Evolutionary conservation across 2,329 filamentous ascomycete species (phyloP).

Genomic region (Seiridium cupressi): DNA sequence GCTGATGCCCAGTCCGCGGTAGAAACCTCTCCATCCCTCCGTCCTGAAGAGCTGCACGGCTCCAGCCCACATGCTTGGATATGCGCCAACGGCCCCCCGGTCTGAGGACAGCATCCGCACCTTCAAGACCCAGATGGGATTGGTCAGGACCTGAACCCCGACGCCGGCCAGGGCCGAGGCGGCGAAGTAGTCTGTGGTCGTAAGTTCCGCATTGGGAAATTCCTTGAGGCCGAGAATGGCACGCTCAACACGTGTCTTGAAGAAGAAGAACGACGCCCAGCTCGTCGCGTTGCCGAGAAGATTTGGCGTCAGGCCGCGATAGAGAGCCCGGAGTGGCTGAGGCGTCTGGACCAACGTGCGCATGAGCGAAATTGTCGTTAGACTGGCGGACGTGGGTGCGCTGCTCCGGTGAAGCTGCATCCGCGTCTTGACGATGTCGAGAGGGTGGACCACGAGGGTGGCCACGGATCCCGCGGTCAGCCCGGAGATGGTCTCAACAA

Average conservation of each 20-base stretch:
- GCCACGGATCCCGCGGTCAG: conserved; percentile 85
- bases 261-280: conserved; percentile 92
- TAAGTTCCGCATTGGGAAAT: conserved; percentile 35
- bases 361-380: conserved; percentile 52
- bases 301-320: conserved; percentile 88
- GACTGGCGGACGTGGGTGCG: conserved; percentile 33
- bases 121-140: conserved; percentile 98
- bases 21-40: conserved; percentile 80
- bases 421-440: conserved; percentile 95
- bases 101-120: conserved; percentile 94
- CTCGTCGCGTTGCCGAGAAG: conserved; percentile 85
- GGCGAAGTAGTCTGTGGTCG: conserved; percentile 74
- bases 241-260: conserved; percentile 57
- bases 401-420: conserved; percentile 68
- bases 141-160: conserved; percentile 79
- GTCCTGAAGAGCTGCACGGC: conserved; percentile 61
- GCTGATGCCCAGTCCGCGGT: conserved; percentile 80
- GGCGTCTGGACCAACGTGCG: conserved; percentile 48
- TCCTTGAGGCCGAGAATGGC: conserved; percentile 35
- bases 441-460: conserved; percentile 84
- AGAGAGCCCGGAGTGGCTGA: conserved; percentile 67
- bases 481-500: conserved; percentile 85
- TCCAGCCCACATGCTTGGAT: conserved; percentile 74
- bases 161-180: conserved; percentile 71
- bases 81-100: conserved; percentile 71